Evolutionary conservation across 1,284 basidiomycete species (phyloP).

Genomic region (Trichosporon sp.): DNA sequence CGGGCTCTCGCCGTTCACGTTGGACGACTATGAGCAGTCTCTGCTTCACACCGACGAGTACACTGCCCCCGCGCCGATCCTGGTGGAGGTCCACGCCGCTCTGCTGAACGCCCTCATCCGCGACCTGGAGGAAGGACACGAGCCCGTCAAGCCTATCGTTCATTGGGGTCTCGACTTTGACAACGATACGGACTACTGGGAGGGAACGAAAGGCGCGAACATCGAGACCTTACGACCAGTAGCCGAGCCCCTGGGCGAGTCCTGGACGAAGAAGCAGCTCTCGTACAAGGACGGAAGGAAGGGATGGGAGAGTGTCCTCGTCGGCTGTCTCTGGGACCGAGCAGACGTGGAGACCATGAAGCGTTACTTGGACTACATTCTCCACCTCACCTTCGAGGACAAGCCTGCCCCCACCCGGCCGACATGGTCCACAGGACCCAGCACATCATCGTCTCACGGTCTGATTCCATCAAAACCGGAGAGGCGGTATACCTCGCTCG

Average conservation of each 20-base stretch:
- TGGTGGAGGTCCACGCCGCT: slow-evolving; percentile 82
- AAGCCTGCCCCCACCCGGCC: slow-evolving; percentile 46
- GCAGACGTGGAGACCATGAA: slow-evolving; percentile 71
- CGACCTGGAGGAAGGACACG: slow-evolving; percentile 55
- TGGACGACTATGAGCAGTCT: slow-evolving; percentile 89
- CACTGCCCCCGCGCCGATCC: slow-evolving; percentile 62
- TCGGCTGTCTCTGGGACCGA: slow-evolving; percentile 87
- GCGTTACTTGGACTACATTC: slow-evolving; percentile 66
- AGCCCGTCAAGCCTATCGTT: slow-evolving; percentile 31
- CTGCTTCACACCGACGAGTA: slow-evolving; percentile 70
- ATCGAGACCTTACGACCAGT: slow-evolving; percentile 43
- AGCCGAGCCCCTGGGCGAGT: slow-evolving; percentile 27
- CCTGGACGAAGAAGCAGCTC: slow-evolving; percentile 39
- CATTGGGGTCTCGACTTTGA: slow-evolving; percentile 31
- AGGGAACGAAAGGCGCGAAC: slow-evolving; percentile 47
- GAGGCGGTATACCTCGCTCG: slow-evolving; percentile 68
- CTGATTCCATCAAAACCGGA: slow-evolving; percentile 52
- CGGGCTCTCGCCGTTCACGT: slow-evolving; percentile 79
- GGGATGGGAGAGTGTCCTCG: slow-evolving; percentile 72
- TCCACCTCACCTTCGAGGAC: slow-evolving; percentile 64
- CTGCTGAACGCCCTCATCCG: slow-evolving; percentile 79
- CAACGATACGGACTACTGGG: slow-evolving; percentile 45
- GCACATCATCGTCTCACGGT: slow-evolving; percentile 43
- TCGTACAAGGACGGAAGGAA: slow-evolving; percentile 37
- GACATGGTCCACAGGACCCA: slow-evolving; percentile 46